Evolutionary conservation across 768 basidiomycete genomes (phyloP).

Genomic region (Psilocybe cubensis): DNA sequence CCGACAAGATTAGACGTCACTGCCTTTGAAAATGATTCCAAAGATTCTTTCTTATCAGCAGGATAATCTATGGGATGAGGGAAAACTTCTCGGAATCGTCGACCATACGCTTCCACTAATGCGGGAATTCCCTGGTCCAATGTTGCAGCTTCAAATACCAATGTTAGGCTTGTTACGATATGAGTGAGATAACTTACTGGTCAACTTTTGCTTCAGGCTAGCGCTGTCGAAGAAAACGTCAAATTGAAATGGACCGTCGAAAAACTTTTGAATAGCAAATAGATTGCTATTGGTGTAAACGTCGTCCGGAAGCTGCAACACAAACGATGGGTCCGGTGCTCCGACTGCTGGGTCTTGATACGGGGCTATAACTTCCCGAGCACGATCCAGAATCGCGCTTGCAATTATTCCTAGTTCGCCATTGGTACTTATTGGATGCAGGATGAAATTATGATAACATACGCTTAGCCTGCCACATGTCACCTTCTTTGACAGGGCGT

Average conservation of each 20-base stretch:
- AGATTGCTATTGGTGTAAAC: conserved; percentile 75
- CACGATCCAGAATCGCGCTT: conserved; percentile 60
- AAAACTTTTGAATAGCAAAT: conserved; percentile 85
- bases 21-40: conserved; percentile 80
- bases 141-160: conserved; percentile 49
- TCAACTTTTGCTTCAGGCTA: conserved; percentile 66
- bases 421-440: conserved; percentile 4
- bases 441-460: conserved; percentile 2
- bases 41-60: conserved; percentile 46
- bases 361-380: conserved; percentile 53
- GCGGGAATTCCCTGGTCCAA: conserved; percentile 75
- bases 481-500: conserved; percentile 57
- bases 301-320: conserved; percentile 79
- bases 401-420: conserved; percentile 58
- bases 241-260: conserved; percentile 85
- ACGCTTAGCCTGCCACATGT: conserved; percentile 90
- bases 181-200: conserved; percentile 48
- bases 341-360: conserved; percentile 54
- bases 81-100: conserved; percentile 72
- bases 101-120: conserved; percentile 59
- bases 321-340: conserved; percentile 79
- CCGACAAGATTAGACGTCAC: conserved; percentile 92
- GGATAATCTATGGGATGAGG: conserved; percentile 64
- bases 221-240: conserved; percentile 88
- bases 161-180: not conserved